Evolutionary conservation across 441 rosid genomes (phyloP).

Genomic region (Cnidoscolus chayamansa): DNA sequence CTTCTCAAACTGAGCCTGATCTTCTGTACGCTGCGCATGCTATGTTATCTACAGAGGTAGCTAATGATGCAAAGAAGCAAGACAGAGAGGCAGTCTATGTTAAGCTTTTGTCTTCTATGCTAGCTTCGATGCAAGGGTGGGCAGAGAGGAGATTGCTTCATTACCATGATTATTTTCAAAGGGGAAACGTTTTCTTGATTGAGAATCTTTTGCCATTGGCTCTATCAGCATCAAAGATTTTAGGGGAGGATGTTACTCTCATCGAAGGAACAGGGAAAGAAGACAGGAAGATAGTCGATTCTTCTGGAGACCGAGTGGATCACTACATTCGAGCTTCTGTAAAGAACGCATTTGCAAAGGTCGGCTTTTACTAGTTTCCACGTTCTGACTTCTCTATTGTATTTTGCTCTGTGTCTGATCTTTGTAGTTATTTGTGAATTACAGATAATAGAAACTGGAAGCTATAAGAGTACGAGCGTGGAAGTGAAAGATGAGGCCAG

Average conservation of each 20-base stretch:
- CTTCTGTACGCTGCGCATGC: conserved; percentile 68
- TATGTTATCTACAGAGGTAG: conserved; percentile 70
- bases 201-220: conserved; percentile 75
- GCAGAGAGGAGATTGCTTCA: conserved; percentile 69
- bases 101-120: conserved; percentile 51
- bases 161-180: conserved; percentile 73
- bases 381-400: no score
- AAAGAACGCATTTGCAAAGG: conserved; percentile 68
- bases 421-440: background rate
- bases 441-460: conserved; percentile 60
- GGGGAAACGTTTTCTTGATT: conserved; percentile 51
- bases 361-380: conserved; percentile 7
- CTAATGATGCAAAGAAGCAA: conserved; percentile 61
- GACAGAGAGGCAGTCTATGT: conserved; percentile 66
- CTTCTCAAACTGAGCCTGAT: conserved; percentile 69
- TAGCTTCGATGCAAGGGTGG: conserved; percentile 80
- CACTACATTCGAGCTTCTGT: conserved; percentile 71
- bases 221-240: conserved; percentile 60
- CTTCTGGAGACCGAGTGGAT: conserved; percentile 57
- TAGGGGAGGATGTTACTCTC: conserved; percentile 66
- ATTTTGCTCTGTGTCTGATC: no score
- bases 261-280: conserved; percentile 46
- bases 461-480: conserved; percentile 36
- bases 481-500: conserved; percentile 53
- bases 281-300: conserved; percentile 43